These are phyloP conservation scores for Lomentospora prolificans DNA, from an alignment of 2,329 filamentous ascomycete species.

Conservation along the genomic window DNA sequence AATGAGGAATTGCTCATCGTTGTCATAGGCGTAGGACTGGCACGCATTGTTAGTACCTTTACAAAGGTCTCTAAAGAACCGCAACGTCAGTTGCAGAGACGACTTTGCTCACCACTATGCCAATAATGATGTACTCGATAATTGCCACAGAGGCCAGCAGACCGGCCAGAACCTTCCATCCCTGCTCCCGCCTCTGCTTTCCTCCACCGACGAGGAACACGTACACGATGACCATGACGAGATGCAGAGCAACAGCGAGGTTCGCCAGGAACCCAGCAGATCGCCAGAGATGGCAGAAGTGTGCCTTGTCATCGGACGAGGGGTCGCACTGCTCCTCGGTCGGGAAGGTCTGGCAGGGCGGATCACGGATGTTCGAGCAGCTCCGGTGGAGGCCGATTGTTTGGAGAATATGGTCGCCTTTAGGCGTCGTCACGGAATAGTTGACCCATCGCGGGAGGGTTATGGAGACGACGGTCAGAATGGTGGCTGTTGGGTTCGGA, in stretches of 20 bases:
- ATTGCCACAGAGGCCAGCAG: conserved; percentile 56
- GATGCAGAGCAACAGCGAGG: conserved; percentile 71
- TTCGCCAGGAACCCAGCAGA: conserved; percentile 81
- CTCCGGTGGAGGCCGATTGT: conserved; percentile 71
- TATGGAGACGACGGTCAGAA: conserved; percentile 61
- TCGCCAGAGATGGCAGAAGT: conserved; percentile 89
- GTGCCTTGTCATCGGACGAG: conserved; percentile 29
- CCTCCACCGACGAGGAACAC: conserved; percentile 68
- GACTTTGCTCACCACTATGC: conserved; percentile 60
- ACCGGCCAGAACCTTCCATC: conserved; percentile 67
- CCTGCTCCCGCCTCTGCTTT: conserved; percentile 66
- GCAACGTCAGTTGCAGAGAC: not conserved
- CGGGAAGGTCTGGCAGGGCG: conserved; percentile 50
- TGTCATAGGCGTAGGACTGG: conserved; percentile 73
- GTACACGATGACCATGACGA: conserved; percentile 73
- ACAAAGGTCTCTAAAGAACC: not conserved
- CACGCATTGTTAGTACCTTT: not conserved
- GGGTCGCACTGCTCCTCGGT: conserved; percentile 55
- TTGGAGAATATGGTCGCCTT: conserved; percentile 39
- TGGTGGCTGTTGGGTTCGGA: conserved; percentile 42
- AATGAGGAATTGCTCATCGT: conserved; percentile 72
- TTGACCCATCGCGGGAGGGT: conserved; percentile 62
- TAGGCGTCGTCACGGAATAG: conserved; percentile 44
- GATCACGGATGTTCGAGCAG: conserved; percentile 61
- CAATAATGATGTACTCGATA: conserved; percentile 69